A percentile compares a stretch with the other conserved stretches of the same genome.
Evolutionary conservation across 2,329 filamentous ascomycete genomes (phyloP).

Genomic region (Penicillium sp.): DNA sequence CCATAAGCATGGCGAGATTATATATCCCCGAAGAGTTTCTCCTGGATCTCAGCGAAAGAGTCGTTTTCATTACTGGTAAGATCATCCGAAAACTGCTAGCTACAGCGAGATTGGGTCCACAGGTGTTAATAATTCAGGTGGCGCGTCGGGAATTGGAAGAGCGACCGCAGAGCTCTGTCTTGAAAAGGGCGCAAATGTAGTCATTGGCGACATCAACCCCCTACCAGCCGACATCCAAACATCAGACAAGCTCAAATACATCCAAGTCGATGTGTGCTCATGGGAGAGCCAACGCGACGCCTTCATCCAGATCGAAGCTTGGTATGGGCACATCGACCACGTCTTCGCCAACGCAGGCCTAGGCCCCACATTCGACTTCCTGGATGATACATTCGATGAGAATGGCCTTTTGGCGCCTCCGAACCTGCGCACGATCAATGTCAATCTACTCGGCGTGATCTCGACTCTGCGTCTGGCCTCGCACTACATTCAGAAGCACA

Average conservation of each 20-base stretch:
- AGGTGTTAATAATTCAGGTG: slow-evolving; percentile 41
- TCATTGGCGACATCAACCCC: slow-evolving; percentile 55
- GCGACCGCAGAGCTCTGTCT: slow-evolving; percentile 57
- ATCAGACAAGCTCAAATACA: slow-evolving; percentile 40
- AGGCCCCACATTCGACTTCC: slow-evolving; percentile 49
- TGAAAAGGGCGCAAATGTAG: slow-evolving; percentile 56
- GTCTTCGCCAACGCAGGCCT: slow-evolving; percentile 61
- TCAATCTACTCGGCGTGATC: slow-evolving; percentile 54
- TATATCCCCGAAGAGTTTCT: slow-evolving; percentile 50
- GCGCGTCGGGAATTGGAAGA: slow-evolving; percentile 63
- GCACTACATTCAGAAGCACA: slow-evolving; percentile 52
- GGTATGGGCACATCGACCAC: slow-evolving; percentile 48
- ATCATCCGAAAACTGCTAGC: neutral
- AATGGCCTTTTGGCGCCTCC: slow-evolving; percentile 55
- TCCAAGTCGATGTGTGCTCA: slow-evolving; percentile 51
- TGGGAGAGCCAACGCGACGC: slow-evolving; percentile 55
- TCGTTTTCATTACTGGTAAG: slow-evolving; percentile 57
- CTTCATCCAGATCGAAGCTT: slow-evolving; percentile 53
- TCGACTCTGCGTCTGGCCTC: slow-evolving; percentile 54
- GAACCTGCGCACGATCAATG: slow-evolving; percentile 46
- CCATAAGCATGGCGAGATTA: slow-evolving; percentile 46
- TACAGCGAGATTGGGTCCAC: neutral
- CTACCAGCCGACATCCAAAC: slow-evolving; percentile 32
- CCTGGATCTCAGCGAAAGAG: slow-evolving; percentile 49
- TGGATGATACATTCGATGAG: slow-evolving; percentile 51